Conservation (phyloP, 495 filamentous ascomycete species). For the Neurospora discreta region DNA sequence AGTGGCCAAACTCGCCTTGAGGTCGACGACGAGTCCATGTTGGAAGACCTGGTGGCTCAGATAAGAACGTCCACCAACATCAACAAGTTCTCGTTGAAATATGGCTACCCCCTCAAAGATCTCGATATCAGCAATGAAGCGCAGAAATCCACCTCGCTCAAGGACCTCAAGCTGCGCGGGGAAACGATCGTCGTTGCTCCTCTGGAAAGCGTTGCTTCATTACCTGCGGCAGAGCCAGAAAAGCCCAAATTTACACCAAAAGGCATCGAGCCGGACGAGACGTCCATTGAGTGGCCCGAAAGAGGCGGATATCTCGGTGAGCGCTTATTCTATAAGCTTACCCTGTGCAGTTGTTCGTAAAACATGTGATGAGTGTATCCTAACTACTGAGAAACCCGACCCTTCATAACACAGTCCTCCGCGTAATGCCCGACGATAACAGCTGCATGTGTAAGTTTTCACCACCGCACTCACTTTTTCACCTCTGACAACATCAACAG, state of each 20-base stretch:
- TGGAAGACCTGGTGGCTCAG: constrained; percentile 38
- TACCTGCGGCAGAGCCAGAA: background rate
- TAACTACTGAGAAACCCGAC: no score
- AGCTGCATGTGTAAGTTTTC: constrained; percentile 59
- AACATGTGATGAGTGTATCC: no score
- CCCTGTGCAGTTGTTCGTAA: background rate
- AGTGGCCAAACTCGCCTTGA: constrained; percentile 40
- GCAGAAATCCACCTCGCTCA: constrained; percentile 16
- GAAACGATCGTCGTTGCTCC: constrained; percentile 67
- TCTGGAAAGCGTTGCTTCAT: constrained; percentile 4
- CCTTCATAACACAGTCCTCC: constrained; percentile 43
- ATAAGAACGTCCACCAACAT: constrained; percentile 27
- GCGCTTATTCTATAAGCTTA: background rate
- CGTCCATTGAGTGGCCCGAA: constrained; percentile 21
- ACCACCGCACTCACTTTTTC: background rate
- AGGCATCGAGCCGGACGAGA: constrained; percentile 24
- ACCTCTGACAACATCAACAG: constrained; percentile 3
- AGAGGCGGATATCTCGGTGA: constrained; percentile 20
- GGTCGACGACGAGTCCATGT: constrained; percentile 52
- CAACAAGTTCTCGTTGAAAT: constrained; percentile 62
- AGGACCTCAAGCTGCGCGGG: constrained; percentile 59
- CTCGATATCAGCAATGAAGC: constrained; percentile 43
- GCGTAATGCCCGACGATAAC: constrained; percentile 97
- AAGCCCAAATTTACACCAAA: constrained; percentile 19
- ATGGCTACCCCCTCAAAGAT: constrained; percentile 70